Evolutionary conservation across 331 rosid genomes (phyloP), one percentile per base, ranked within the genome.

Genomic region (Pyracantha coccinea): DNA sequence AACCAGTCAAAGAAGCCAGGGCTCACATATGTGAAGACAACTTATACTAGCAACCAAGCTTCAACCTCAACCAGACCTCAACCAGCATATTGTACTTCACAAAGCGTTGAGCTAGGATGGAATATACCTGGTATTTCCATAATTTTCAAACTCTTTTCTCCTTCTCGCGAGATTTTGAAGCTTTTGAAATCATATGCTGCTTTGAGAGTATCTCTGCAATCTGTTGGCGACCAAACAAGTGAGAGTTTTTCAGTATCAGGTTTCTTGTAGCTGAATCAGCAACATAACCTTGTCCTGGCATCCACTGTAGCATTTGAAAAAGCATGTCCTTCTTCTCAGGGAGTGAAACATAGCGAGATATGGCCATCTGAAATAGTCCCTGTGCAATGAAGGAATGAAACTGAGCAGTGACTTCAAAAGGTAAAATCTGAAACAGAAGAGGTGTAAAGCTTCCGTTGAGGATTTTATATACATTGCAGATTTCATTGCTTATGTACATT

Each of bases 281-380:
- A 66, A 65, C 68, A 66, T 90, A 94, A 77, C 96, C 93, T 67
- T 90, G 96, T 79, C 97, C 87, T 17, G 97, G 85, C 97, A 94
- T 92, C 99, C 97, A 92, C 54, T 68, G 84, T 45, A 92, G 85
- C 68, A 94, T 78, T 69, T 90, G 97, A 47, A 94, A 83, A 77
- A 92, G 88, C 79, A 92, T 83, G 58, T 86, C 87, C 45, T 90
- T 94, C 90, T 92, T 92, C 76, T 86, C 91, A 25, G 99, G 96
- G 54, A 83, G 79, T 27, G 78, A 82, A 55, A 38, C 45, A 1
- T 38, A 38, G 45, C 45, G 45, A 38, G 14, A 38, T 38, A 38
- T 38, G 45, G 45, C 45, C 45, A 38, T 38, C 45, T 38, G 45
- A 87, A 94, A 92, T 64, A 90, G 69, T 58, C 74, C 96, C 99